phyloP scores from a whole-genome alignment of 352 stramenopile species.

The Phytophthora palmivora region DNA sequence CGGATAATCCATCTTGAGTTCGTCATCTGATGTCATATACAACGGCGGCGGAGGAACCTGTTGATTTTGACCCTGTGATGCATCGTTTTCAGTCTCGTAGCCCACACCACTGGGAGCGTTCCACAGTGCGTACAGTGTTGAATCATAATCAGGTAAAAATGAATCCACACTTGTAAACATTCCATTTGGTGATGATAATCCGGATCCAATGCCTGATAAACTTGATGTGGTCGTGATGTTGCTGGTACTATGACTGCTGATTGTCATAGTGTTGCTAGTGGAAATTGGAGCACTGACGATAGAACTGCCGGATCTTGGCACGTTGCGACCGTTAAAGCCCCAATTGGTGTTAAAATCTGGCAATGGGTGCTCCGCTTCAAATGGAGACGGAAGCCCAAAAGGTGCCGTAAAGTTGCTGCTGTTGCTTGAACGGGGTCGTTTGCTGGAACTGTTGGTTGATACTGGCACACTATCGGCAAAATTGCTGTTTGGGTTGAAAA shows the following conservation, averaged over 20 bases:
- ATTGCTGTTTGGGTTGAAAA: constrained; percentile 20
- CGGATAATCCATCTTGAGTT: constrained; percentile 80
- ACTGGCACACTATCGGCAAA: constrained; percentile 14
- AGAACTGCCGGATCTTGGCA: constrained; percentile 7
- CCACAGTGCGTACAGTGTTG: constrained; percentile 77
- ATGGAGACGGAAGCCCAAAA: constrained; percentile 38
- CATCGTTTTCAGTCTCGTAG: constrained; percentile 57
- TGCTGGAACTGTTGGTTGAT: constrained; percentile 10
- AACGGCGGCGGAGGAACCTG: constrained; percentile 36
- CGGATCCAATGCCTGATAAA: constrained; percentile 40
- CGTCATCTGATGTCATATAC: constrained; percentile 60
- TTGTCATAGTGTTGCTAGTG: constrained; percentile 10
- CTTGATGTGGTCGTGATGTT: constrained; percentile 21
- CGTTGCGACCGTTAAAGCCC: constrained; percentile 28
- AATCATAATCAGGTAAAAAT: constrained; percentile 75
- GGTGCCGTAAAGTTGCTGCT: constrained; percentile 33
- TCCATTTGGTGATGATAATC: constrained; percentile 46
- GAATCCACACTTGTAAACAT: constrained; percentile 63
- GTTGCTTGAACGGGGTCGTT: constrained; percentile 32
- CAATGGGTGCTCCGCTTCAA: constrained; percentile 56
- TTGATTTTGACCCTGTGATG: constrained; percentile 24
- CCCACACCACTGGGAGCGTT: constrained; percentile 52
- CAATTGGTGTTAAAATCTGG: constrained; percentile 59
- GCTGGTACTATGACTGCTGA: constrained; percentile 6
- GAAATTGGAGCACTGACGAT: constrained; percentile 12